These are phyloP conservation scores for Stephania yunnanensis DNA, from an alignment of 164 flowering plant species.

Conservation along the genomic window DNA sequence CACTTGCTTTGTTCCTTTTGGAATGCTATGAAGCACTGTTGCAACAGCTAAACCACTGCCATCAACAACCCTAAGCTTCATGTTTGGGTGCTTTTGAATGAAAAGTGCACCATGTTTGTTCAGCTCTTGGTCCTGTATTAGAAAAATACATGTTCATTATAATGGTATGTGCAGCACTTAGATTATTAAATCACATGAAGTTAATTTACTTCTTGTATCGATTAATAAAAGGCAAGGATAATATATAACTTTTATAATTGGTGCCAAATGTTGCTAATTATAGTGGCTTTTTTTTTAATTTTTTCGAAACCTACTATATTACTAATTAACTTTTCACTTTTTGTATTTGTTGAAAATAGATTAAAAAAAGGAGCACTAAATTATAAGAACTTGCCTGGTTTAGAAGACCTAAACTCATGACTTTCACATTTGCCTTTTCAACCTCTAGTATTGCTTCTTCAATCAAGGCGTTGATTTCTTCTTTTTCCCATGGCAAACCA, in stretches of 20 bases:
- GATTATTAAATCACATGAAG: no score
- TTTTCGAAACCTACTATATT: no score
- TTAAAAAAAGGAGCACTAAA: not conserved
- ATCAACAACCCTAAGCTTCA: constrained; percentile 36
- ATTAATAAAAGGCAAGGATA: no score
- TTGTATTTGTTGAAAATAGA: not conserved
- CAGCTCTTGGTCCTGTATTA: constrained; percentile 12
- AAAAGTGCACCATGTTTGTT: constrained; percentile 12
- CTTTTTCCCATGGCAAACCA: constrained; percentile 28
- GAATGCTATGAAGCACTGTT: constrained; percentile 49
- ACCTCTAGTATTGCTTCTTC: constrained; percentile 65
- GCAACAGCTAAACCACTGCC: constrained; percentile 68
- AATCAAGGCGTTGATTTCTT: constrained; percentile 44
- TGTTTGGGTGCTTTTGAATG: constrained; percentile 5
- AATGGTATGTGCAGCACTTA: no score
- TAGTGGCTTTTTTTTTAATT: no score
- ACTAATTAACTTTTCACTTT: no score
- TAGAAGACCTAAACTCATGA: constrained; percentile 56
- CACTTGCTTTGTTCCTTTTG: constrained; percentile 48
- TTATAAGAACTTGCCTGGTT: constrained; percentile 51
- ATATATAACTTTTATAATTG: no score
- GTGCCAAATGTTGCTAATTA: no score
- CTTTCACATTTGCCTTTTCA: constrained; percentile 44
- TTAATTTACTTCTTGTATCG: no score
- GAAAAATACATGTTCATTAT: no score